phyloP scores from a whole-genome alignment of 805 yeast genomes.

The Yamadazyma insecticola region DNA sequence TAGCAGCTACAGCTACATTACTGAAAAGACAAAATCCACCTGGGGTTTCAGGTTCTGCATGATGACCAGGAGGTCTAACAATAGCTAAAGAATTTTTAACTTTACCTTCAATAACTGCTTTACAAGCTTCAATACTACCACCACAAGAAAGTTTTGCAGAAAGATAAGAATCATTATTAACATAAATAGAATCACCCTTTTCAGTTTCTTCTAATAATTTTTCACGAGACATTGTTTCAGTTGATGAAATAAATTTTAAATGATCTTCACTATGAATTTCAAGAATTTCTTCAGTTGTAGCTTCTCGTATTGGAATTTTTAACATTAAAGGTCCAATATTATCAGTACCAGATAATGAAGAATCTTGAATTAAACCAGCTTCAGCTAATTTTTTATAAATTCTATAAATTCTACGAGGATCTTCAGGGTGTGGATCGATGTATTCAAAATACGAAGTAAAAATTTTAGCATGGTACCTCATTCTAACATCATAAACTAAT shows the following conservation, averaged over 20 bases:
- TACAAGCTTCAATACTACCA: conserved; percentile 94
- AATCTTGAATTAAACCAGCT: conserved; percentile 83
- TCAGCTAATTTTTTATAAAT: conserved; percentile 92
- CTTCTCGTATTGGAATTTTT: conserved; percentile 88
- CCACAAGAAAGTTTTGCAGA: conserved; percentile 94
- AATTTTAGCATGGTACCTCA: conserved; percentile 95
- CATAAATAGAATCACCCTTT: conserved; percentile 89
- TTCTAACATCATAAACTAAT: conserved; percentile 89
- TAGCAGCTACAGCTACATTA: conserved; percentile 96
- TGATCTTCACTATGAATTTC: conserved; percentile 84
- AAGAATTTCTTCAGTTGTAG: conserved; percentile 77
- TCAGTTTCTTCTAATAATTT: conserved; percentile 79
- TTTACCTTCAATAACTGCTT: conserved; percentile 87
- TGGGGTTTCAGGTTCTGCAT: conserved; percentile 95
- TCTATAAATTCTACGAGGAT: conserved; percentile 92
- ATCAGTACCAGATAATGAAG: conserved; percentile 64
- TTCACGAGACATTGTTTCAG: conserved; percentile 74
- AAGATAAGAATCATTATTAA: conserved; percentile 81
- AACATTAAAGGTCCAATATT: conserved; percentile 83
- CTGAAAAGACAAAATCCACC: conserved; percentile 97
- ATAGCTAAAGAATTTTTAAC: conserved; percentile 92
- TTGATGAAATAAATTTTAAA: conserved; percentile 66
- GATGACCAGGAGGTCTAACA: conserved; percentile 99
- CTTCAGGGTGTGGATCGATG: conserved; percentile 98
- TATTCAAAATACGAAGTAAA: conserved; percentile 89